Evolutionary conservation across 129 eudicot species (phyloP), one percentile per base, ranked within the genome.

Genomic region (Erigeron canadensis): DNA sequence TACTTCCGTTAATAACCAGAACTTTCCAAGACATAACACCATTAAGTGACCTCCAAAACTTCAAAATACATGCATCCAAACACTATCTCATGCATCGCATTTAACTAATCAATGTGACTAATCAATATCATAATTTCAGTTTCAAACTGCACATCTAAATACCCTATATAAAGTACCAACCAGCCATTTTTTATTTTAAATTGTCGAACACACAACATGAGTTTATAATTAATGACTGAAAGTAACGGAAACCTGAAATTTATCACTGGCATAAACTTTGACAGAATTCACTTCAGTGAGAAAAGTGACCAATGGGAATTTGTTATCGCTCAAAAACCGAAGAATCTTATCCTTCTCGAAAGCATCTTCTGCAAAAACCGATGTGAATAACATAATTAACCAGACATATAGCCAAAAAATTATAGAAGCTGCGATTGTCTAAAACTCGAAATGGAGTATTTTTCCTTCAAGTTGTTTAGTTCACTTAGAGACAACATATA

Each of bases 261-360:
- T 87, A 44, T 76, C 80, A 47, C 84, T 84, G 81, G 96, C 61
- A 76, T 87, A 89, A 41, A 94, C 89, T 87, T 78, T 89, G 47
- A 84, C 90, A 55, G 98, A 87, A 79, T 94, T 94, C 21, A 89
- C 77, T 73, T 94, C 98, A 44, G 96, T 84, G 71, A 94, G 64
- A 55, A 81, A 47, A 5, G 96, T 89, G 80, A 89, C 96, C 69
- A 94, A 64, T 4, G 98, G 96, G 71, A 94, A 89, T 81, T 87
- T 94, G 86, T 94, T 87, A 50, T 80, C 63, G 5, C 79, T 88
- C 91, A 94, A 67, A 80, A 89, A 94, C 16, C 81, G 87, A 81
- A 94, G 59, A 75, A 94, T 82, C 47, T 74, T 76, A 22, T 87
- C 90, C 71, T 59, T 75, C 59, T 69, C 45, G 46, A 89, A 78